These are phyloP conservation scores for Coemansia sp. DNA, from an alignment of 192 early-diverging fungal genomes.

Conservation along the genomic window DNA sequence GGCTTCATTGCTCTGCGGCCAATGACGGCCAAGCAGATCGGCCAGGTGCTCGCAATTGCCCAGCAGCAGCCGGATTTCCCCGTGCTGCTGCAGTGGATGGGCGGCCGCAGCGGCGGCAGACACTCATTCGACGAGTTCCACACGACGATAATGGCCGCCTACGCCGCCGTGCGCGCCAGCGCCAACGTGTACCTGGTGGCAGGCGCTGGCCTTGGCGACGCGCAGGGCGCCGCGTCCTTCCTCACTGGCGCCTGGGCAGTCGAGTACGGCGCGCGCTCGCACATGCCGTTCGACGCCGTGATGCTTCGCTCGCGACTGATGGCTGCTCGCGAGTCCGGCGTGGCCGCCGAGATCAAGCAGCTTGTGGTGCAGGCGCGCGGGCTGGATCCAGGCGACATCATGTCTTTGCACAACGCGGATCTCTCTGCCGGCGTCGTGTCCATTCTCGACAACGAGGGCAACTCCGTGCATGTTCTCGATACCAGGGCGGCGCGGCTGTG, in stretches of 20 bases:
- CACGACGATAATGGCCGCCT: constrained; percentile 78
- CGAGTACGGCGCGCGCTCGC: constrained; percentile 71
- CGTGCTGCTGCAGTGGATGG: constrained; percentile 92
- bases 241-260: constrained; percentile 83
- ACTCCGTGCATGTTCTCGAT: constrained; percentile 89
- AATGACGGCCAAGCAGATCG: constrained; percentile 70
- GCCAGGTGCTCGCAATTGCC: constrained; percentile 76
- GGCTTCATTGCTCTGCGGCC: constrained; percentile 84
- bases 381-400: constrained; percentile 66
- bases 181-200: constrained; percentile 87
- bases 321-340: constrained; percentile 77
- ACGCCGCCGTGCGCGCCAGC: constrained; percentile 75
- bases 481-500: constrained; percentile 86
- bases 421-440: constrained; percentile 83
- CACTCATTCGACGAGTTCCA: constrained; percentile 96
- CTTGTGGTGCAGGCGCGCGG: constrained; percentile 81
- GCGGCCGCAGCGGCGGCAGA: constrained; percentile 89
- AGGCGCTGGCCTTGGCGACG: constrained; percentile 87
- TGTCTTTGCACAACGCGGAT: constrained; percentile 80
- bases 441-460: constrained; percentile 79
- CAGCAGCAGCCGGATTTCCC: constrained; percentile 67
- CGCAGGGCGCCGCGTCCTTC: constrained; percentile 79
- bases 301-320: constrained; percentile 88
- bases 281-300: constrained; percentile 94
- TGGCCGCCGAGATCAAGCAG: constrained; percentile 72